Conservation (phyloP, 169 alveolate species). For the Prorocentrum cordatum region DNA sequence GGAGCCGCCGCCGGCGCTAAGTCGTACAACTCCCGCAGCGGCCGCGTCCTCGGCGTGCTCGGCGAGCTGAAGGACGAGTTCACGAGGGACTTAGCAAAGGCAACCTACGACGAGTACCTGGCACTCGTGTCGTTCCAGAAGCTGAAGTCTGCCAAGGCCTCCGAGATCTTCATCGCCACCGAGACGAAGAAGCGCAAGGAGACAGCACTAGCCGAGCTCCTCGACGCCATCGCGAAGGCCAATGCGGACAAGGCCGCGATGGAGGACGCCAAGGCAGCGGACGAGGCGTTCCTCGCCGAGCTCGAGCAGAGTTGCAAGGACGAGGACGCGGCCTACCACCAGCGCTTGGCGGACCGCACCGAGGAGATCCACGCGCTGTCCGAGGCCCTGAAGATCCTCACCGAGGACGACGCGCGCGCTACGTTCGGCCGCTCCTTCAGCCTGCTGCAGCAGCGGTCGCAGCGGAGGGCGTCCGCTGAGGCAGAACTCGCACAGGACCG, state of each 20-base stretch:
- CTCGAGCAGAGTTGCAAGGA: not conserved
- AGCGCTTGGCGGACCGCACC: not conserved
- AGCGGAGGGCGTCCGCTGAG: too few species aligned
- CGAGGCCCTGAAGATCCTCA: not conserved
- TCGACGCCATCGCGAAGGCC: not conserved
- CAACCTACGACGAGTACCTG: not conserved
- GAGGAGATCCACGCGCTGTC: not conserved
- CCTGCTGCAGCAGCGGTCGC: too few species aligned
- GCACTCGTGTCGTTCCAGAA: not conserved
- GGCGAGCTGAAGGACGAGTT: not conserved
- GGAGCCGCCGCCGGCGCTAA: not conserved
- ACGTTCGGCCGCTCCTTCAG: not conserved
- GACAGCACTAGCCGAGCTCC: not conserved
- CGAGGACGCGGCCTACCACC: not conserved
- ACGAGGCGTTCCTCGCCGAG: not conserved
- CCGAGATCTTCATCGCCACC: not conserved
- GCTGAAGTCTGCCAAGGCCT: not conserved
- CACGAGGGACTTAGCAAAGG: not conserved
- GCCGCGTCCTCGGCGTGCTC: not conserved
- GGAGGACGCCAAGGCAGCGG: not conserved
- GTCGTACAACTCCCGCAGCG: not conserved
- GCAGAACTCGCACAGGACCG: too few species aligned
- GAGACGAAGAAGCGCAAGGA: not conserved
- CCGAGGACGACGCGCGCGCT: not conserved
- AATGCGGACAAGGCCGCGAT: not conserved